These are phyloP conservation scores for Gymnopilus dilepis DNA, from an alignment of 768 basidiomycete genomes.

Conservation along the genomic window DNA sequence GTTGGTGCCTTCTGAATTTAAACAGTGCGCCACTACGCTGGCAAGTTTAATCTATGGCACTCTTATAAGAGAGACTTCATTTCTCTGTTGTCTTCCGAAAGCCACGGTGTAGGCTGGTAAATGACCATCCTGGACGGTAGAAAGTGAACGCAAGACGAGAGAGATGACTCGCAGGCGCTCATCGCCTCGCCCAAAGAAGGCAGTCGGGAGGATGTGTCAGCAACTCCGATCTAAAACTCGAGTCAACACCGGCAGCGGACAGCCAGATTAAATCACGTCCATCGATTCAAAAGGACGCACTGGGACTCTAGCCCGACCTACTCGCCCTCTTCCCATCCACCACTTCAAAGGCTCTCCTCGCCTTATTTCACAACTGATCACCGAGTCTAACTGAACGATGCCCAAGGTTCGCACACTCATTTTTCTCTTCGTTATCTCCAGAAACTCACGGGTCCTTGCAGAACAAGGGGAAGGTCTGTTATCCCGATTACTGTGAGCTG, in stretches of 20 bases:
- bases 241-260: slow-evolving; percentile 17
- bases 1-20: too few relatives aligned
- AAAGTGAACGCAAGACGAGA: too few relatives aligned
- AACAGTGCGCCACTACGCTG: too few relatives aligned
- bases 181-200: not conserved
- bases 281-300: slow-evolving; percentile 19
- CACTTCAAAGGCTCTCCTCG: not conserved
- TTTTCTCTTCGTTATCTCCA: not conserved
- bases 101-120: too few relatives aligned
- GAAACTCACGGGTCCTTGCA: slow-evolving; percentile 1
- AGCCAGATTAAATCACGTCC: slow-evolving; percentile 22
- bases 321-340: not conserved
- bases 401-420: slow-evolving; percentile 13
- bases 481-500: not conserved
- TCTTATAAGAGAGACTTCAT: too few relatives aligned
- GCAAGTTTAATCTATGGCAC: too few relatives aligned
- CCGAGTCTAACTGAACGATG: slow-evolving; percentile 1
- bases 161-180: too few relatives aligned
- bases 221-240: slow-evolving; percentile 12
- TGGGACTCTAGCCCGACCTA: not conserved
- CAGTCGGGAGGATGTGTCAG: slow-evolving; percentile 12
- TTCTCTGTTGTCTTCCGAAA: too few relatives aligned
- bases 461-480: slow-evolving; percentile 23
- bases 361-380: not conserved
- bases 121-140: too few relatives aligned